These are phyloP conservation scores for Solanum rostratum DNA, from an alignment of 257 asterid species.

Conservation along the genomic window DNA sequence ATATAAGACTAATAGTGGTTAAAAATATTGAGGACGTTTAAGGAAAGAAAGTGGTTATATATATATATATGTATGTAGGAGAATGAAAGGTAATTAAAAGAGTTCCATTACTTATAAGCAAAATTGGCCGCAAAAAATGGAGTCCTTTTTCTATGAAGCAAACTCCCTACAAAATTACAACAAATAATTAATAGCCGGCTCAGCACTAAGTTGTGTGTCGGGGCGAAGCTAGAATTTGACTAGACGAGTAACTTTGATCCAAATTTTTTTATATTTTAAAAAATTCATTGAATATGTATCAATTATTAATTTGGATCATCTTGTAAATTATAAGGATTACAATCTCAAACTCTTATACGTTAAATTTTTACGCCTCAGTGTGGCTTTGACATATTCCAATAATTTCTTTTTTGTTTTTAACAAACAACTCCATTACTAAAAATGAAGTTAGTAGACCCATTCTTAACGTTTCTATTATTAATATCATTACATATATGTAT, in stretches of 20 bases:
- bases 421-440: background rate
- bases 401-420: background rate
- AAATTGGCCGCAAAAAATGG: slow-evolving; percentile 69
- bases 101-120: slow-evolving; percentile 40
- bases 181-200: slow-evolving; percentile 27
- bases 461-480: background rate
- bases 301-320: background rate
- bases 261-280: background rate
- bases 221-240: too few species aligned
- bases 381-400: background rate
- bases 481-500: background rate
- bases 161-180: slow-evolving; percentile 33
- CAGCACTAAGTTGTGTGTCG: too few species aligned
- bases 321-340: background rate
- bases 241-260: too few species aligned
- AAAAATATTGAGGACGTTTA: background rate
- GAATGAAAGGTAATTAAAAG: background rate
- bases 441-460: background rate
- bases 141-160: slow-evolving; percentile 40
- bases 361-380: background rate
- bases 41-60: background rate
- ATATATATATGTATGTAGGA: background rate
- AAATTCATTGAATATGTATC: background rate
- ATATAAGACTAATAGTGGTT: slow-evolving; percentile 15
- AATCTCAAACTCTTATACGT: background rate